A percentile compares a stretch with the other conserved stretches of the same genome.
Conservation (phyloP, 345 rosid species). For the Moricandia arvensis region DNA sequence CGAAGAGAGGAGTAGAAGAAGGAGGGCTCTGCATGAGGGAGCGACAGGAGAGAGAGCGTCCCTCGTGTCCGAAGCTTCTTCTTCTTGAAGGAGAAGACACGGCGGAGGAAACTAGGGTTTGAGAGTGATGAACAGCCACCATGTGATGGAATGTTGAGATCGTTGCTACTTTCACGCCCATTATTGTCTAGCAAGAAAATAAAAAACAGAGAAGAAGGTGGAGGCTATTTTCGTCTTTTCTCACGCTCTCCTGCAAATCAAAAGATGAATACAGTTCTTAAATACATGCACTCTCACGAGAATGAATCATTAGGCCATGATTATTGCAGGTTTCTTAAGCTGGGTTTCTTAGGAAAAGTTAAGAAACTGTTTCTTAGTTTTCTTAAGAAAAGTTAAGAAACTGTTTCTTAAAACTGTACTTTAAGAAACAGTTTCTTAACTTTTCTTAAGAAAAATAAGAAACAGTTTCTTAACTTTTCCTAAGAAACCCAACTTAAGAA, state of each 20-base stretch:
- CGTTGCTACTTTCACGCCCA: constrained; percentile 70
- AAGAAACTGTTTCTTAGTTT: no score
- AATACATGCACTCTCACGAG: constrained; percentile 23
- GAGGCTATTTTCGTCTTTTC: constrained; percentile 4
- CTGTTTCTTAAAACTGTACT: no score
- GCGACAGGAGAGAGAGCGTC: constrained; percentile 38
- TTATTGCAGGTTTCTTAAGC: no score
- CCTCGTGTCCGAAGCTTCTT: constrained; percentile 31
- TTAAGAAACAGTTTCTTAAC: no score
- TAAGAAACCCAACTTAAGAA: no score
- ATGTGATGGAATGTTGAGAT: constrained; percentile 51
- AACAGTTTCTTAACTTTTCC: no score
- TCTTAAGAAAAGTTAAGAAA: no score
- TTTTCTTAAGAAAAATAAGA: no score
- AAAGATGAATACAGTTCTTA: background rate
- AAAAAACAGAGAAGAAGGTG: background rate
- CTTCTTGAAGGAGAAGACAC: constrained; percentile 59
- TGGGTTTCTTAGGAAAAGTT: no score
- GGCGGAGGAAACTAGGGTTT: constrained; percentile 56
- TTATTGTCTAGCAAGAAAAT: constrained; percentile 10
- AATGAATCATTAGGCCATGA: constrained; percentile 39
- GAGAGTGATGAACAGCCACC: constrained; percentile 57
- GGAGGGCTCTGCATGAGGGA: constrained; percentile 38
- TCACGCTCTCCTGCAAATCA: constrained; percentile 38
- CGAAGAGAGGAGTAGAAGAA: constrained; percentile 40